Evolutionary conservation across 345 rosid species (phyloP), one percentile per base, ranked within the genome.

Genomic region (Camelina hispida): DNA sequence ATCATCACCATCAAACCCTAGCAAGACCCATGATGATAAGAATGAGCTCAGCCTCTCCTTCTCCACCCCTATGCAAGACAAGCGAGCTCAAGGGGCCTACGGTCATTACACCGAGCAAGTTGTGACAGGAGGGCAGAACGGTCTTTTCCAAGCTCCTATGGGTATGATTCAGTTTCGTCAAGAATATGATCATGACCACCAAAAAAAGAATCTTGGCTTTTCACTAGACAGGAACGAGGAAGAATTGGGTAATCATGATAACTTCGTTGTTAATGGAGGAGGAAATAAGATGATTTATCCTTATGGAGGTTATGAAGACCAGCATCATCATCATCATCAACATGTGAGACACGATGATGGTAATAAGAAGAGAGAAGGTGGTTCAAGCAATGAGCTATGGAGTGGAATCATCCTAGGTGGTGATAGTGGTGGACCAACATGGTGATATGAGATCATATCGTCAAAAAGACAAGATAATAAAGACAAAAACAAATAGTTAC

Each of bases 331-430:
- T 9, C 28, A 34, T 34, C 37, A 34, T 34, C 46, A 67, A 35
- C 46, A 57, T 46, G 32, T 43, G 60, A 76, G 79, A 61, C 79
- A 76, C 18, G 80, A 71, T 71, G 72, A 71, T 71, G 72, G 67
- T 57, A 77, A 30, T n/a, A 77, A 57, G 67, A 77, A 71, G 76
- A 77, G 80, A 65, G 76, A 77, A 71, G 48, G 80, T 64, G 72
- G 80, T 47, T 77, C 80, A 71, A 77, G 76, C 48, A 71, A 77
- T 77, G 80, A 71, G 67, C 76, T 77, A 56, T 77, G 80, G 80
- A 65, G 76, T 71, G 80, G 76, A 71, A 77, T 77, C 71, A 71
- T 77, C 66, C 67, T 71, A 71, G 76, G 80, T 77, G 80, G 80
- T 71, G 68, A 71, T 48, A 64, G 80, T 77, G 80, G 80, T 77